Evolutionary conservation across 331 rosid species (phyloP), one percentile per base, ranked within the genome.

Genomic region (Quercus phellos): DNA sequence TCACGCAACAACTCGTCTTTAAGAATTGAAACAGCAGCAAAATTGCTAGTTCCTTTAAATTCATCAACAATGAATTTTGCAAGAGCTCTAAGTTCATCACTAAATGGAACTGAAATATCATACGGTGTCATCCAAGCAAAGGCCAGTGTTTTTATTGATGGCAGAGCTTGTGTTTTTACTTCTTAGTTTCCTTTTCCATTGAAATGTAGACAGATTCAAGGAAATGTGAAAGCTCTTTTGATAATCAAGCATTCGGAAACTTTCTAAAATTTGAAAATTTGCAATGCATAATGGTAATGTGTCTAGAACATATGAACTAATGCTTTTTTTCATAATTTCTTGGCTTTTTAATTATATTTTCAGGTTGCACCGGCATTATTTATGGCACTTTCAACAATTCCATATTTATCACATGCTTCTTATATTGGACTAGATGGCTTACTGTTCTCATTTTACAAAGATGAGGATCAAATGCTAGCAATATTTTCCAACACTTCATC

Each of bases 301-400:
- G 16, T 46, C 53, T 46, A 13, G 53, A 46, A 46, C 4, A 12
- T 46, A 46, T 46, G 17, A 3, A 46, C 53, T 46, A 46, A 46
- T 12, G 17, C 53, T 46, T 46, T 46, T 46, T 12, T 46, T 46
- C 53, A 14, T 29, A 1, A 30, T 11, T 4, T 53, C 2, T 8
- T 24, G 26, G 50, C 8, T 1, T 22, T 19, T 0, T 51, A 19
- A 17, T 7, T 29, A 30, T 21, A 38, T 38, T 1, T 80, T 46
- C 73, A 80, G 84, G 68, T 81, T 43, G 69, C 70, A 18, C 80
- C 68, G 4, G 21, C 51, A 12, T 64, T 81, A 17, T 70, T 70
- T 70, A 24, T 70, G 29, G 63, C 68, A 3, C 69, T 75, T 51
- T 58, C 77, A 21, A 75, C 72, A 13, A 81, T 60, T 34, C 80